Conservation (phyloP, 306 rosid genomes). For the Cicer arietinum region DNA sequence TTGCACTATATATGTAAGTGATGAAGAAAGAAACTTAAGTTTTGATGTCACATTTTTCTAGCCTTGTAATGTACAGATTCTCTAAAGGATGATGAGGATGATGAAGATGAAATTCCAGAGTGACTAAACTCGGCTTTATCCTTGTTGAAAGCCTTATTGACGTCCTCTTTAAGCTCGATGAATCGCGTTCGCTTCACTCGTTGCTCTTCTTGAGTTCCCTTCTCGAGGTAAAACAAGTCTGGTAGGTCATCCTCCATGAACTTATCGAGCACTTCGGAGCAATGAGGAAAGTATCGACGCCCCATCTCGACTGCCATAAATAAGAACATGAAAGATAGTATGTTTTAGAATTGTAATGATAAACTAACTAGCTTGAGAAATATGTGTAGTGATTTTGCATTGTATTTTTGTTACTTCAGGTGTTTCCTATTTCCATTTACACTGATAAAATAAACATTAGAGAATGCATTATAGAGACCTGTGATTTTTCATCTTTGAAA, state of each 20-base stretch:
- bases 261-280: conserved; percentile 92
- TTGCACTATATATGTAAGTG: conserved; percentile 25
- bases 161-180: conserved; percentile 87
- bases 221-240: conserved; percentile 71
- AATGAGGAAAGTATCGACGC: conserved; percentile 84
- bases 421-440: no score
- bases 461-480: no score
- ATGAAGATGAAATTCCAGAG: conserved; percentile 61
- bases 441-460: no score
- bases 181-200: conserved; percentile 66
- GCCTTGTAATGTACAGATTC: conserved; percentile 55
- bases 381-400: no score
- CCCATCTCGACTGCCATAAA: conserved; percentile 75
- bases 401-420: no score
- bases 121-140: conserved; percentile 71
- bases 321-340: conserved; percentile 18
- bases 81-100: conserved; percentile 64
- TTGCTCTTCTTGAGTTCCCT: conserved; percentile 81
- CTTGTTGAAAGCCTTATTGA: conserved; percentile 84
- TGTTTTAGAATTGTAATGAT: no score
- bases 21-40: conserved; percentile 28
- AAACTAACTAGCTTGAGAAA: no score
- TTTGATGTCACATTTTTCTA: conserved; percentile 53
- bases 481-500: no score
- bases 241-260: conserved; percentile 82